phyloP scores from a whole-genome alignment of 805 yeast genomes.

The Metschnikowia reukaufii region DNA sequence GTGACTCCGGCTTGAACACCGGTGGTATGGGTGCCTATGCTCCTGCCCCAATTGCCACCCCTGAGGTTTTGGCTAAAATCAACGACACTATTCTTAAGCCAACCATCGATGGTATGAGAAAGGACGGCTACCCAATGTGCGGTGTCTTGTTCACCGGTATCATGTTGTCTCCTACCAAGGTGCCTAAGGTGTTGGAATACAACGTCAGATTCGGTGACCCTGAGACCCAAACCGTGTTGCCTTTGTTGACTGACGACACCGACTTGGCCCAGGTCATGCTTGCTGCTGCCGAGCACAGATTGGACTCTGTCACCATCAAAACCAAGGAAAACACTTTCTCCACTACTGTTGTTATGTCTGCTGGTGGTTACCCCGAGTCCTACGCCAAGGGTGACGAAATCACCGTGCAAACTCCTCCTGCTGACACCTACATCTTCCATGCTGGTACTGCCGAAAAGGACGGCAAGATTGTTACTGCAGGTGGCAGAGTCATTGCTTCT shows the following conservation, averaged over 20 bases:
- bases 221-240: conserved; percentile 95
- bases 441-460: conserved; percentile 80
- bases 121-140: conserved; percentile 91
- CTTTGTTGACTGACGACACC: conserved; percentile 76
- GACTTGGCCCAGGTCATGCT: conserved; percentile 90
- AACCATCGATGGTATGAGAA: conserved; percentile 93
- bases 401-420: conserved; percentile 50
- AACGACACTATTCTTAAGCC: conserved; percentile 80
- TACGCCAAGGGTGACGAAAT: conserved; percentile 87
- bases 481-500: conserved; percentile 96
- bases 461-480: conserved; percentile 74
- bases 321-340: conserved; percentile 61
- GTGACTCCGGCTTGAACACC: conserved; percentile 92
- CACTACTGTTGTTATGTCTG: conserved; percentile 93
- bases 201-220: conserved; percentile 99
- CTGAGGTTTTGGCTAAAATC: conserved; percentile 65
- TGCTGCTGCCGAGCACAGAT: conserved; percentile 92
- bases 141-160: conserved; percentile 96
- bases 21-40: conserved; percentile 99
- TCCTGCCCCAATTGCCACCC: conserved; percentile 95
- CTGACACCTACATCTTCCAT: conserved; percentile 79
- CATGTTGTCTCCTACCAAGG: conserved; percentile 74
- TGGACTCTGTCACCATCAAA: conserved; percentile 72
- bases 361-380: conserved; percentile 93
- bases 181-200: conserved; percentile 95